Evolutionary conservation across 352 stramenopile species (phyloP).

Genomic region (Phytophthora palmivora): DNA sequence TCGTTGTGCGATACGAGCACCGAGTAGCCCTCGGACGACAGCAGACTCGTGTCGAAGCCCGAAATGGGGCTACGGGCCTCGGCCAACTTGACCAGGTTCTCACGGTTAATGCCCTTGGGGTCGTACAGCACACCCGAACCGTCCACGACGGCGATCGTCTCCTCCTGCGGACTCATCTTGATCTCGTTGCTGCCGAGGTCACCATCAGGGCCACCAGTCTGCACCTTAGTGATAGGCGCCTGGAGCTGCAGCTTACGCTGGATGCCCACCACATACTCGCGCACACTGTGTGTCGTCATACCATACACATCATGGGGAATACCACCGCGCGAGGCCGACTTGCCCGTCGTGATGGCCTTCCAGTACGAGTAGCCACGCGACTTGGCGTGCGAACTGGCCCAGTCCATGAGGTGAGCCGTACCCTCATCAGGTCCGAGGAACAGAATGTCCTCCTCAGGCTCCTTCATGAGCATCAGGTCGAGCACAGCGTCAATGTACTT

Average conservation of each 20-base stretch:
- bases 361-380: constrained; percentile 95
- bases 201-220: constrained; percentile 97
- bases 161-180: constrained; percentile 96
- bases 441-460: constrained; percentile 95
- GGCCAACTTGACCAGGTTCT: constrained; percentile 94
- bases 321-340: constrained; percentile 92
- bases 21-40: constrained; percentile 68
- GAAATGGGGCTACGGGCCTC: constrained; percentile 88
- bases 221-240: constrained; percentile 95
- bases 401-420: constrained; percentile 97
- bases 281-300: constrained; percentile 97
- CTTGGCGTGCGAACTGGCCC: constrained; percentile 94
- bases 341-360: constrained; percentile 97
- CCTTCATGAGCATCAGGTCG: constrained; percentile 97
- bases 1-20: constrained; percentile 81
- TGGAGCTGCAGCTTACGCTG: constrained; percentile 92
- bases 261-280: constrained; percentile 96
- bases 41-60: constrained; percentile 86
- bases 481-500: constrained; percentile 98
- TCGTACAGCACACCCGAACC: constrained; percentile 95
- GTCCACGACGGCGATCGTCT: constrained; percentile 96
- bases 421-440: constrained; percentile 98
- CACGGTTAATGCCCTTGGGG: constrained; percentile 92
- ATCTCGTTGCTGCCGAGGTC: constrained; percentile 98
- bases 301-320: constrained; percentile 99